Evolutionary conservation across 176 grass and related monocot species (phyloP).

Genomic region (Bonia amplexicaulis): DNA sequence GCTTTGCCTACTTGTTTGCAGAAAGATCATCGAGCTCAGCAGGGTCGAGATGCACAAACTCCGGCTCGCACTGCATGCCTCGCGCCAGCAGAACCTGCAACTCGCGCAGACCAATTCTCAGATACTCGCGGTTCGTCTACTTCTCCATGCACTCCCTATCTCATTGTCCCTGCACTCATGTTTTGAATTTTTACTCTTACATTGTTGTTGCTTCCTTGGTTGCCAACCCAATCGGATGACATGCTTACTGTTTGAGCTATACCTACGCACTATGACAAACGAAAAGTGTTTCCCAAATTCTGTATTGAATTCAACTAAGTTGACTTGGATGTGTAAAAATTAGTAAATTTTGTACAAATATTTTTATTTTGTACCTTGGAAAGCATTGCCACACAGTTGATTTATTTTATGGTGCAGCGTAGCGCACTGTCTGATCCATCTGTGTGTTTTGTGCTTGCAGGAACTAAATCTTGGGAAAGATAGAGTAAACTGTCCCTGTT

Average conservation of each 20-base stretch:
- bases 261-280: not conserved
- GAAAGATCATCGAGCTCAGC: slow-evolving; percentile 44
- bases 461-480: slow-evolving; percentile 63
- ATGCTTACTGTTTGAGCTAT: not conserved
- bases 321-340: not conserved
- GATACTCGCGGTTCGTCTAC: slow-evolving; percentile 42
- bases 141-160: slow-evolving; percentile 10
- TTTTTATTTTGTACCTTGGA: not conserved
- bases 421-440: slow-evolving; percentile 3
- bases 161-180: not conserved
- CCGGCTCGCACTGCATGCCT: slow-evolving; percentile 15
- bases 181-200: not conserved
- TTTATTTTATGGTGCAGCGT: not conserved
- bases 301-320: not conserved
- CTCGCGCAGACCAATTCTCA: slow-evolving; percentile 49
- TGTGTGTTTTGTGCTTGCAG: slow-evolving; percentile 41
- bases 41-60: slow-evolving; percentile 49
- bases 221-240: not conserved
- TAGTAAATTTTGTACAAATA: not conserved
- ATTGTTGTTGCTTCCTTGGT: not conserved
- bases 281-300: not conserved
- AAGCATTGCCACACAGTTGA: not conserved
- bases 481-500: slow-evolving; percentile 29
- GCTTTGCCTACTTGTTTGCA: slow-evolving; percentile 19
- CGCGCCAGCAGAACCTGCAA: slow-evolving; percentile 46